Evolutionary conservation across 2,329 filamentous ascomycete species (phyloP).

Genomic region (Diaporthe velutina): DNA sequence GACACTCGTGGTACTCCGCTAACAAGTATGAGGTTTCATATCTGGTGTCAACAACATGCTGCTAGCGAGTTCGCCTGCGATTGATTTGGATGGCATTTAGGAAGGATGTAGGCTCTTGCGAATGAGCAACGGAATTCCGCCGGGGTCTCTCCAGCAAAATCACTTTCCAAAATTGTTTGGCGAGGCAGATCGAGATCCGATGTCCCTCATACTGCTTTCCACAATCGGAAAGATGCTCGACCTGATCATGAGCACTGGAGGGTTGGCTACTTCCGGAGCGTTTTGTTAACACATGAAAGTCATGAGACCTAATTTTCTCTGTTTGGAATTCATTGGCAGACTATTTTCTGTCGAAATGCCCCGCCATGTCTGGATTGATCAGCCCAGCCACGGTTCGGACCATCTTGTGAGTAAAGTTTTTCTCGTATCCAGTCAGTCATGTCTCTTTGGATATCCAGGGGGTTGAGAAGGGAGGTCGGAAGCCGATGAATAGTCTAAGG

Average conservation of each 20-base stretch:
- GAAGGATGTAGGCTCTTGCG: not conserved
- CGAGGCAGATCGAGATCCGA: not conserved
- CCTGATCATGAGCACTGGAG: not conserved
- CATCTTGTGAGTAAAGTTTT: not conserved
- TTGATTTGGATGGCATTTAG: not conserved
- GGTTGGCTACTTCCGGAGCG: too few relatives aligned
- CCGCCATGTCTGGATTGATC: not conserved
- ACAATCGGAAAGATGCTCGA: not conserved
- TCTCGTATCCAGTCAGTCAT: constrained; percentile 12
- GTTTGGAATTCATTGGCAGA: constrained; percentile 1
- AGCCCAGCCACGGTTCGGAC: constrained; percentile 9
- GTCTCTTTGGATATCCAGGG: constrained; percentile 28
- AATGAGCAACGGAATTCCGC: not conserved
- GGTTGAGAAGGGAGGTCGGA: constrained; percentile 32
- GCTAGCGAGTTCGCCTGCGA: not conserved
- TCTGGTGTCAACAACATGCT: too few relatives aligned
- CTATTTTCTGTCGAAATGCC: not conserved
- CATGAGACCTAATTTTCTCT: not conserved
- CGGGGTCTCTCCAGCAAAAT: not conserved
- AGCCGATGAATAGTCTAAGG: constrained; percentile 1
- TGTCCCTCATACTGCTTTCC: not conserved
- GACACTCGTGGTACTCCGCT: not conserved
- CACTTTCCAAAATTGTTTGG: not conserved
- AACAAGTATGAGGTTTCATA: not conserved
- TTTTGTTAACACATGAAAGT: not conserved